phyloP scores from a whole-genome alignment of 106 monocot species.

The Chionographis japonica region DNA sequence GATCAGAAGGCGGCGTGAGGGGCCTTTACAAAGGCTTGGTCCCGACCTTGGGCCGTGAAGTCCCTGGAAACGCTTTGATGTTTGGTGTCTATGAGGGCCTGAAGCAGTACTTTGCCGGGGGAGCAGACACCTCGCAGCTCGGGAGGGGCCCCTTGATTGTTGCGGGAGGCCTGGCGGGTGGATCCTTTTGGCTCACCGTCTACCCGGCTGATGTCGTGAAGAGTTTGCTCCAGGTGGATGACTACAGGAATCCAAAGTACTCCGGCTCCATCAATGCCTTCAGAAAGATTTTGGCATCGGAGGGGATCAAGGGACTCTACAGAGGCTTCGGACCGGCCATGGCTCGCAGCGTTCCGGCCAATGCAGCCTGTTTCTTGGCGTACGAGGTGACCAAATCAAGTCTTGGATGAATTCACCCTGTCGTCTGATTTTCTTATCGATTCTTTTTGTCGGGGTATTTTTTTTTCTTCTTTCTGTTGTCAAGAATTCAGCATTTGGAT shows the following conservation, averaged over 20 bases:
- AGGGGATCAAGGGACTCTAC: slow-evolving; percentile 88
- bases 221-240: slow-evolving; percentile 88
- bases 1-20: slow-evolving; percentile 63
- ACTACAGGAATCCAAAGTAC: slow-evolving; percentile 73
- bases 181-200: slow-evolving; percentile 61
- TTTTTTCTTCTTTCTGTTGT: too few relatives aligned
- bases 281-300: slow-evolving; percentile 71
- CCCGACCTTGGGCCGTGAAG: slow-evolving; percentile 77
- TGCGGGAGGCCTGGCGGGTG: slow-evolving; percentile 84
- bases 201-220: slow-evolving; percentile 93
- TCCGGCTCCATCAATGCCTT: slow-evolving; percentile 67
- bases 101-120: slow-evolving; percentile 68
- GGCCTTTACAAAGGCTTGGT: slow-evolving; percentile 79
- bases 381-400: slow-evolving; percentile 79
- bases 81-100: slow-evolving; percentile 86
- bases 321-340: slow-evolving; percentile 94
- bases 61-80: slow-evolving; percentile 87
- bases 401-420: slow-evolving; percentile 34
- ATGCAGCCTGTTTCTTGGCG: slow-evolving; percentile 87
- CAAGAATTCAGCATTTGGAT: too few relatives aligned
- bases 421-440: background rate
- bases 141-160: slow-evolving; percentile 68
- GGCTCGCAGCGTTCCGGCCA: slow-evolving; percentile 87
- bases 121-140: slow-evolving; percentile 61
- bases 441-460: too few relatives aligned